Percentiles rank a stretch among this genome's conserved stretches.
phyloP scores from a whole-genome alignment of 192 early-diverging fungal species.

The Mortierella claussenii region DNA sequence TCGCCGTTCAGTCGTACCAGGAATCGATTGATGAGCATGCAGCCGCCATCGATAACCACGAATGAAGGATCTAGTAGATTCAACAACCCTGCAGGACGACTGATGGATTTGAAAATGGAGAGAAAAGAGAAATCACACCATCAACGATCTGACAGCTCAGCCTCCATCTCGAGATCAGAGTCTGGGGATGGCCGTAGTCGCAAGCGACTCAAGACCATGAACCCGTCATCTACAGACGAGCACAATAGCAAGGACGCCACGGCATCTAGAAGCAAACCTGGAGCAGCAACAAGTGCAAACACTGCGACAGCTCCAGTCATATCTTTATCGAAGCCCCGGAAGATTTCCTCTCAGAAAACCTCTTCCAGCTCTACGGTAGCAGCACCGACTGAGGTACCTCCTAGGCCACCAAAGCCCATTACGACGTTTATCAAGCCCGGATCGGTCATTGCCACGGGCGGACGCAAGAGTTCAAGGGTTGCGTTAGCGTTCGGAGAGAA shows the following conservation, averaged over 20 bases:
- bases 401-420: conserved; percentile 33
- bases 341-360: background rate
- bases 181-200: conserved; percentile 10
- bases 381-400: background rate
- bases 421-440: conserved; percentile 53
- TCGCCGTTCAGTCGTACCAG: conserved; percentile 39
- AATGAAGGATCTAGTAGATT: background rate
- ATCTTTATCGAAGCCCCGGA: too few relatives aligned
- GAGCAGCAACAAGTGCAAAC: conserved; percentile 2
- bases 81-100: background rate
- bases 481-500: conserved; percentile 58
- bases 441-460: conserved; percentile 40
- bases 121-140: conserved; percentile 2
- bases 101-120: conserved; percentile 6
- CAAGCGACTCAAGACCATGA: conserved; percentile 12
- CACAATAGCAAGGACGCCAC: background rate
- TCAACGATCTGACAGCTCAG: background rate
- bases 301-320: background rate
- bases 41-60: background rate
- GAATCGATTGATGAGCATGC: conserved; percentile 15
- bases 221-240: background rate
- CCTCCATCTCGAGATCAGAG: background rate
- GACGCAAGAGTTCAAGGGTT: conserved; percentile 52
- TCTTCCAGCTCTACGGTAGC: background rate
- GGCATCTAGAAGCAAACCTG: background rate